phyloP scores from a whole-genome alignment of 2,329 filamentous ascomycete genomes.

The Xylariaceae sp. region DNA sequence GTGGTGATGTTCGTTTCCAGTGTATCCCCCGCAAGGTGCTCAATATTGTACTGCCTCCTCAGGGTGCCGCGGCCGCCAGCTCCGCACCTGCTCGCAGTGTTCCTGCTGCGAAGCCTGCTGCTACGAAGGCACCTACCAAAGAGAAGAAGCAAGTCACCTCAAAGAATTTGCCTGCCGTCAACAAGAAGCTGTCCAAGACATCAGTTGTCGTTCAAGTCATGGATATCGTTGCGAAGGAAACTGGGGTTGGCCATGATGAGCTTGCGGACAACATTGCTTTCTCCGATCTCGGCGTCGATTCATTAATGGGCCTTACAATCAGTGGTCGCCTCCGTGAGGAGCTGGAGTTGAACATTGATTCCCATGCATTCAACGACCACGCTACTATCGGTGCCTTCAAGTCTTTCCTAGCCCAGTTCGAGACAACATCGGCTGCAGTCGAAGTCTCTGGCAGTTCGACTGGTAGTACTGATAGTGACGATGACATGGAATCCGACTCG shows the following conservation, averaged over 20 bases:
- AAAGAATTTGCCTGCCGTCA: slow-evolving; percentile 43
- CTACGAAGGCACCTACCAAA: slow-evolving; percentile 31
- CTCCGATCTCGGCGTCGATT: slow-evolving; percentile 56
- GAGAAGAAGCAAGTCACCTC: slow-evolving; percentile 43
- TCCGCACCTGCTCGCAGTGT: slow-evolving; percentile 31
- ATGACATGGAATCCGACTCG: slow-evolving; percentile 44
- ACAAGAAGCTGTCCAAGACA: slow-evolving; percentile 43
- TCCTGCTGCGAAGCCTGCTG: slow-evolving; percentile 29
- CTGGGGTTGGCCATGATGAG: slow-evolving; percentile 50
- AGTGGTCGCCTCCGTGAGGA: slow-evolving; percentile 54
- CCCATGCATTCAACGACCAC: slow-evolving; percentile 50
- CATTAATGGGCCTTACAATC: slow-evolving; percentile 57
- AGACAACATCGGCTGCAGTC: slow-evolving; percentile 25
- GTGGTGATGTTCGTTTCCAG: slow-evolving; percentile 60
- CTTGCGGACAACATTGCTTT: slow-evolving; percentile 54
- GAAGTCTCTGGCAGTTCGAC: slow-evolving; percentile 33
- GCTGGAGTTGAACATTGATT: slow-evolving; percentile 49
- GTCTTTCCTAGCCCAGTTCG: slow-evolving; percentile 33
- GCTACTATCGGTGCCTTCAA: slow-evolving; percentile 52
- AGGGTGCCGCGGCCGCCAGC: slow-evolving; percentile 40
- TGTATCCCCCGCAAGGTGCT: slow-evolving; percentile 62
- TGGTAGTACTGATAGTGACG: slow-evolving; percentile 36
- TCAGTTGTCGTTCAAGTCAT: slow-evolving; percentile 43
- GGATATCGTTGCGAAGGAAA: slow-evolving; percentile 52
- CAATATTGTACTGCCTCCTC: slow-evolving; percentile 62